Conservation (phyloP, 495 filamentous ascomycete genomes). For the Penicillium bialowiezense region DNA sequence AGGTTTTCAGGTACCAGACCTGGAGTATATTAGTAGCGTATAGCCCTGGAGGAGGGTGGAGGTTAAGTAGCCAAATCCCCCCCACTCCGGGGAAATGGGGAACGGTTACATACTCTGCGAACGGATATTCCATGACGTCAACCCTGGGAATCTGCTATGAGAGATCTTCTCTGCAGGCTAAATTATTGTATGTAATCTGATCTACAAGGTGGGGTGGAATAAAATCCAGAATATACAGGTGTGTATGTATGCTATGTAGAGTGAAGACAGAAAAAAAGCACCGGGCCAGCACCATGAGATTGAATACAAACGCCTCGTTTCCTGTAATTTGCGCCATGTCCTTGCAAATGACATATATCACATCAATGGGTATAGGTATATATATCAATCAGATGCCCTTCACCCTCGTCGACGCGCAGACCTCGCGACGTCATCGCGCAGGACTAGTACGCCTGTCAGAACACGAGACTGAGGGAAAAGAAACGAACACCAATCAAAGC, state of each 20-base stretch:
- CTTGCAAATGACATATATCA: background rate
- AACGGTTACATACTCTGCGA: background rate
- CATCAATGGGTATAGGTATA: too few relatives aligned
- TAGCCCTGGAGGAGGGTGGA: too few relatives aligned
- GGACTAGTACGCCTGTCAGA: background rate
- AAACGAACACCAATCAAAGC: background rate
- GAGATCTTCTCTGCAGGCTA: background rate
- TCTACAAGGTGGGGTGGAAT: too few relatives aligned
- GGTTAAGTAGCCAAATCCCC: background rate
- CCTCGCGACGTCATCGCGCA: conserved; percentile 1
- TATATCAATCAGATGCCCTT: too few relatives aligned
- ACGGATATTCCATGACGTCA: background rate
- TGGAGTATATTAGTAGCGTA: too few relatives aligned
- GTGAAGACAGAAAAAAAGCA: background rate
- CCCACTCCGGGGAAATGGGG: background rate
- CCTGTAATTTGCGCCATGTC: background rate
- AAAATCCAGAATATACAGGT: too few relatives aligned
- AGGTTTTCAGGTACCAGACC: background rate
- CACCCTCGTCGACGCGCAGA: background rate
- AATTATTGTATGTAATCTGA: background rate
- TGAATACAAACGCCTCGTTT: background rate
- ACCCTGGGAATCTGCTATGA: too few relatives aligned
- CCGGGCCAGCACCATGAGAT: background rate
- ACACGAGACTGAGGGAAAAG: background rate
- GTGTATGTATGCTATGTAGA: too few relatives aligned